Evolutionary conservation across 2,329 filamentous ascomycete species (phyloP).

Genomic region (Tolypocladium amazonense): DNA sequence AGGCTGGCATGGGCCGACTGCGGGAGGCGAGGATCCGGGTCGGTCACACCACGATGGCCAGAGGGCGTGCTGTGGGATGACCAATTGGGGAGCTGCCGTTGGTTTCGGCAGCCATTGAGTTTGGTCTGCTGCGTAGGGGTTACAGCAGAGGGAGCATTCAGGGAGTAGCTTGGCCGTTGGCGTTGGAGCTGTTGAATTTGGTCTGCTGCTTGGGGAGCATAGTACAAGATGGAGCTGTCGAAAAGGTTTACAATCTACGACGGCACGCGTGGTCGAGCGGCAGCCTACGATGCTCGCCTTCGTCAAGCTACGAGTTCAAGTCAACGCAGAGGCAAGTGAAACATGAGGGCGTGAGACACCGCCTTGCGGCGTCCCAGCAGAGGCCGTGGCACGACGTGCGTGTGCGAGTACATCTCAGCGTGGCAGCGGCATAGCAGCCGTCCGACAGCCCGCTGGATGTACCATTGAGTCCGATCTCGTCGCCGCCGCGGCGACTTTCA

Average conservation of each 20-base stretch:
- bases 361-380: not conserved
- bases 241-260: not conserved
- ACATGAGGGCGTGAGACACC: not conserved
- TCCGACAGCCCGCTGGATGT: not conserved
- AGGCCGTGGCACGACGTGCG: not conserved
- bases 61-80: not conserved
- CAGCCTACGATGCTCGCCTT: not conserved
- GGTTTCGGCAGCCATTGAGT: too few relatives aligned
- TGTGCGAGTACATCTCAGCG: constrained; percentile 1
- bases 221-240: too few relatives aligned
- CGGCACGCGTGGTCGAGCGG: not conserved
- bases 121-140: too few relatives aligned
- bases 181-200: too few relatives aligned
- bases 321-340: not conserved
- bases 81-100: not conserved
- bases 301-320: not conserved
- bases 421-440: not conserved
- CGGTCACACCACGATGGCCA: not conserved
- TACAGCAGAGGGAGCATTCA: too few relatives aligned
- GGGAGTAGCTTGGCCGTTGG: too few relatives aligned
- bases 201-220: too few relatives aligned
- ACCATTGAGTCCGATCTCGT: not conserved
- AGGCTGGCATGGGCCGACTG: not conserved
- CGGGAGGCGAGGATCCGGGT: not conserved
- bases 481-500: not conserved